Evolutionary conservation across 148 eudicot genomes (phyloP).

Genomic region (Diospyros kaki): DNA sequence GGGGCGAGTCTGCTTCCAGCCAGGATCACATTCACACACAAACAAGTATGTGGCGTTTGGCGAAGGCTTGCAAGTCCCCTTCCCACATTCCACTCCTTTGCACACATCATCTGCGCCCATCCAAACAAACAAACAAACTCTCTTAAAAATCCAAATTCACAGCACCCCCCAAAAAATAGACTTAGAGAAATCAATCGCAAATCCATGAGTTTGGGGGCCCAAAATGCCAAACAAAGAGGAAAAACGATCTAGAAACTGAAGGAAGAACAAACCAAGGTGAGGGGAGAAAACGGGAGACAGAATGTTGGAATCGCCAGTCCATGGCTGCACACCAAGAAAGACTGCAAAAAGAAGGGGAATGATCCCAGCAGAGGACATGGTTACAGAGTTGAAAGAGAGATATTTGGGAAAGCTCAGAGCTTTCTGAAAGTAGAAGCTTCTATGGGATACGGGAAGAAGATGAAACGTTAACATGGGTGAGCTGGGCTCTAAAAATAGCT

Average conservation of each 20-base stretch:
- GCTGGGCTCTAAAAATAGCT: too few species aligned
- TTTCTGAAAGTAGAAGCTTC: too few species aligned
- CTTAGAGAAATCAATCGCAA: background rate
- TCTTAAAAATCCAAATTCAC: background rate
- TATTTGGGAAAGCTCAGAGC: background rate
- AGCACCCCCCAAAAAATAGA: background rate
- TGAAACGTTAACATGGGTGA: too few species aligned
- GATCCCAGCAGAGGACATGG: conserved; percentile 18
- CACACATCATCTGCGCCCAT: conserved; percentile 41
- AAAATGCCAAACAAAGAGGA: background rate
- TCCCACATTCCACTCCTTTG: conserved; percentile 58
- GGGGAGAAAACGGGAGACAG: conserved; percentile 27
- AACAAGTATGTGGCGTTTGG: conserved; percentile 26
- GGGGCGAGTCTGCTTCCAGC: conserved; percentile 58
- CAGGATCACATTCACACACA: conserved; percentile 62
- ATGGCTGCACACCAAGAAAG: background rate
- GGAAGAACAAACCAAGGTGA: conserved; percentile 14
- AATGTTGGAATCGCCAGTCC: background rate
- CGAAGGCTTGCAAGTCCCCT: conserved; percentile 53
- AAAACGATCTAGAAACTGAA: background rate
- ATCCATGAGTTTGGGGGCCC: background rate
- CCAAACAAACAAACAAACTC: background rate
- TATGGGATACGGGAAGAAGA: too few species aligned
- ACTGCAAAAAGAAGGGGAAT: conserved; percentile 1
- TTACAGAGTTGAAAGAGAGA: background rate